phyloP scores from a whole-genome alignment of 164 flowering plant species.

The Buxus sempervirens region DNA sequence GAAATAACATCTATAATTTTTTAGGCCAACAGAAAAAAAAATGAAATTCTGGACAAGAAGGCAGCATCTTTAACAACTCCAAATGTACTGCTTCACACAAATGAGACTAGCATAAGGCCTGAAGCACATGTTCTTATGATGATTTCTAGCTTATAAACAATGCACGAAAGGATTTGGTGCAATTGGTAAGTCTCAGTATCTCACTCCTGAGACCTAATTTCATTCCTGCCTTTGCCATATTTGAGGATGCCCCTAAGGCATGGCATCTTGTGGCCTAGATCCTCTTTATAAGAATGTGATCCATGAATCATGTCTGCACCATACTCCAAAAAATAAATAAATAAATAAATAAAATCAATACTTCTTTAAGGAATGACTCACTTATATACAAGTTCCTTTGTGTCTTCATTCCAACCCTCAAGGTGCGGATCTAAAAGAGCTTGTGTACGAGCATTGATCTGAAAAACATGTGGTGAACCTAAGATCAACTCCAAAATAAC shows the following conservation, averaged over 20 bases:
- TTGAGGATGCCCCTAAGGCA: too few species aligned
- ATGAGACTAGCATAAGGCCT: not conserved
- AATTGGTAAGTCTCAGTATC: too few species aligned
- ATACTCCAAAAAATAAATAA: not conserved
- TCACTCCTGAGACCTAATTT: too few species aligned
- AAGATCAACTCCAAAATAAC: slow-evolving; percentile 87
- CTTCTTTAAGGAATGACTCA: slow-evolving; percentile 31
- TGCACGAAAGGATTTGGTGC: not conserved
- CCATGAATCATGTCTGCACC: too few species aligned
- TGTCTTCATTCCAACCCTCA: slow-evolving; percentile 77
- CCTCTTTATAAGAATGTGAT: too few species aligned
- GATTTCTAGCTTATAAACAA: not conserved
- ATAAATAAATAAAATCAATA: slow-evolving; percentile 1
- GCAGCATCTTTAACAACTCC: not conserved
- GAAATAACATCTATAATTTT: not conserved
- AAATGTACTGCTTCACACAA: not conserved
- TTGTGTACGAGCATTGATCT: slow-evolving; percentile 63
- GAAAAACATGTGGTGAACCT: slow-evolving; percentile 94
- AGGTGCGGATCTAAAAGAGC: slow-evolving; percentile 80
- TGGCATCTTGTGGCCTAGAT: too few species aligned
- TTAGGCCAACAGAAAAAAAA: not conserved
- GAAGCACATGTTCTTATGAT: not conserved
- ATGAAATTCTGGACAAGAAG: not conserved
- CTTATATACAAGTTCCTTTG: slow-evolving; percentile 89
- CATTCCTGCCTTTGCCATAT: too few species aligned